Base-by-base conservation (phyloP, 2,329 filamentous ascomycete genomes). In the Aspergillus ochraceoroseus region DNA sequence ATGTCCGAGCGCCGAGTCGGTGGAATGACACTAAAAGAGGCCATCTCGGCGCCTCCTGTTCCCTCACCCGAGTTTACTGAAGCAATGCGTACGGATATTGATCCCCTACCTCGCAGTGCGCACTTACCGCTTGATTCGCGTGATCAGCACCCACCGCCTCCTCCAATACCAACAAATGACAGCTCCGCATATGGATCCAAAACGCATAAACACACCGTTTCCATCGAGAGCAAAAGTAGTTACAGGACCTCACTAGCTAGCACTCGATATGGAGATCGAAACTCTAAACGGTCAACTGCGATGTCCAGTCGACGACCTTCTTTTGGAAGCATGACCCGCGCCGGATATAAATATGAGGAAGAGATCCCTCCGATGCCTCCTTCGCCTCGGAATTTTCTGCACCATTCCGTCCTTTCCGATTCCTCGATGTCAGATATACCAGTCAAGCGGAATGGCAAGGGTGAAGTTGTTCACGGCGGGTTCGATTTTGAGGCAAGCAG, bases 171-270 rank as follows among this genome's bases (percentile, higher is more conserved):
- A 5, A 48, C 46, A 29, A 41, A 45, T 8, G 33, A 38, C 22
- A 17, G 38, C 14, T 22, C 20, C 4, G 13, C 32, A 2, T 26
- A 36, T 11, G 32, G 28, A 23, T n/a, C 31, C 17, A 41, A 37
- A 20, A 25, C 25, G 4, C 54, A 56, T 38, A 53, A 45, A 35
- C 42, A 55, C 28, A 52, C 43, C 1, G 51, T 57, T 7, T 66
- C 63, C 1, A 47, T 55, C 11, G 61, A 59, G 14, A 65, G 60
- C 39, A 60, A 56, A 27, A 64, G 65, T 35, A 68, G 65, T 41
- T 67, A 65, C 39, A 56, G 64, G 13, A 65, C 65, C 1, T 69
- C 66, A 1, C 49, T 65, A 19, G 59, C 60, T n/a, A 68, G 65
- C 41, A 59, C 58, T 12, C 60, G 62, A 5, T 62, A 66, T 45